Evolutionary conservation across 2,329 filamentous ascomycete genomes (phyloP).

Genomic region (Xylariales sp.): DNA sequence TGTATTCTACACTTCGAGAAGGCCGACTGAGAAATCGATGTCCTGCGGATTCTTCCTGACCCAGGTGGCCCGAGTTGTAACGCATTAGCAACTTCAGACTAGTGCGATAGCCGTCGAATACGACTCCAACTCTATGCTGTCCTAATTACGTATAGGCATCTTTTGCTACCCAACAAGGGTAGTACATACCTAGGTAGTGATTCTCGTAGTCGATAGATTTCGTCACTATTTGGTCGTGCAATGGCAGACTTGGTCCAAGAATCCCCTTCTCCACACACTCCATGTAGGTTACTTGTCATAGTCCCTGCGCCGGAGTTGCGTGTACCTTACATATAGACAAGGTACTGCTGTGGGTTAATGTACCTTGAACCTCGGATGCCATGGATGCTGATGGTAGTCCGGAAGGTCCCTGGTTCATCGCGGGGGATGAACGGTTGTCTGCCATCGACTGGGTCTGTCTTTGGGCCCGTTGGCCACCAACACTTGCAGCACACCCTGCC

Average conservation of each 20-base stretch:
- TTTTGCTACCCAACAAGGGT: background rate
- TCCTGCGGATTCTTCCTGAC: no score
- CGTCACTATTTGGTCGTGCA: no score
- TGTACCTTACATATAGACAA: background rate
- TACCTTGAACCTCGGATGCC: background rate
- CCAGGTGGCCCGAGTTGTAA: no score
- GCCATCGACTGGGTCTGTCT: background rate
- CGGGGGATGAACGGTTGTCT: no score
- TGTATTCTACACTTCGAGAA: no score
- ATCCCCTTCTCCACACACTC: no score
- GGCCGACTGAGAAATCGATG: no score
- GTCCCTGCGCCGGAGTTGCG: background rate
- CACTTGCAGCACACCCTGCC: conserved; percentile 7
- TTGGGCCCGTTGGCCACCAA: background rate
- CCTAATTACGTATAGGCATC: background rate
- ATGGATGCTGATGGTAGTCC: background rate
- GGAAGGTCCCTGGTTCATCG: background rate
- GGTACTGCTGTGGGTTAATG: background rate
- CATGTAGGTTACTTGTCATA: background rate
- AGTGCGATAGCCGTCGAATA: background rate
- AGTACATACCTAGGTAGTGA: background rate
- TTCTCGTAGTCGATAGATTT: no score
- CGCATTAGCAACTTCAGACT: background rate
- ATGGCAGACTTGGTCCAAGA: no score
- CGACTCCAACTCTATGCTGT: background rate